Evolutionary conservation across 768 basidiomycete species (phyloP).

Genomic region (Tremella yokohamensis): DNA sequence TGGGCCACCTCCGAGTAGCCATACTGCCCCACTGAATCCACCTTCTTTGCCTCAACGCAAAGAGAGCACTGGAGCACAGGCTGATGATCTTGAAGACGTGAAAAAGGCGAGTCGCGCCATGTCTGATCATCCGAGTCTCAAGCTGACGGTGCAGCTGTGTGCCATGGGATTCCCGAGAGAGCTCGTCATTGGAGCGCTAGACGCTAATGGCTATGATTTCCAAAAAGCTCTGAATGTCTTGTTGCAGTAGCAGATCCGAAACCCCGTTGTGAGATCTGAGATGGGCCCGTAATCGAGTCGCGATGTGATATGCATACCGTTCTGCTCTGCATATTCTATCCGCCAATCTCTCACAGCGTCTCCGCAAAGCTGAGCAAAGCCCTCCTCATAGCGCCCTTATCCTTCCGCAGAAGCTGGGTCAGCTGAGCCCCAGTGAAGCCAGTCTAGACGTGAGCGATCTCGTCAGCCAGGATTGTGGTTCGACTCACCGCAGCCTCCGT

Average conservation of each 20-base stretch:
- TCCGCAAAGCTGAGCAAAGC: no score
- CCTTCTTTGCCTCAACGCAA: constrained; percentile 22
- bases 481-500: no score
- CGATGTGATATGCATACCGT: no score
- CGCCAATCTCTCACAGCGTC: no score
- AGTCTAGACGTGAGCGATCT: no score
- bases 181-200: constrained; percentile 78
- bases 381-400: no score
- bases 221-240: constrained; percentile 72
- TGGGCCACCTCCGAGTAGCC: constrained; percentile 39
- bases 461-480: no score
- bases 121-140: constrained; percentile 56
- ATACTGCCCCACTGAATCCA: constrained; percentile 23
- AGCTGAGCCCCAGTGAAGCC: no score
- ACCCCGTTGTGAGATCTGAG: not conserved
- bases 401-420: no score
- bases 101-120: constrained; percentile 52
- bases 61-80: constrained; percentile 36
- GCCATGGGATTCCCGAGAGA: constrained; percentile 85
- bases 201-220: constrained; percentile 78
- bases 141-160: constrained; percentile 69
- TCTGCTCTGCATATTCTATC: no score
- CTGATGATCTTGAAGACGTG: constrained; percentile 49
- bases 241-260: constrained; percentile 47
- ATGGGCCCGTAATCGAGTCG: no score